Evolutionary conservation across 352 stramenopile species (phyloP), one percentile per base, ranked within the genome.

Genomic region (Pythium vanterpoolii): DNA sequence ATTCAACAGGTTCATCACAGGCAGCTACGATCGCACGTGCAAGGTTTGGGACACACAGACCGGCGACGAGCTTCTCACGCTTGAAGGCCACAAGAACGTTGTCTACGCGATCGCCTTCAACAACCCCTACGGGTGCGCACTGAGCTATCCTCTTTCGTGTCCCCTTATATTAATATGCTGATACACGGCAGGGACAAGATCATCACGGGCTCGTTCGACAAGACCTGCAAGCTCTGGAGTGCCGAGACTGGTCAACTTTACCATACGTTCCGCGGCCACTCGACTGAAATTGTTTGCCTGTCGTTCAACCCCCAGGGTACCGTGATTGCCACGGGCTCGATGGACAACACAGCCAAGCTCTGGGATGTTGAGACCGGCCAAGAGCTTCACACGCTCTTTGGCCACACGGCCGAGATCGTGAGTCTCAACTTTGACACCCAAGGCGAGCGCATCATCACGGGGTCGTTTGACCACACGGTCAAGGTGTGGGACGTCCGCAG

Each of bases 41-140:
- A 98, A 98, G 69, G 89, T 98, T 39, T 98, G 94, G 91, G 94
- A 98, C 66, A 98, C 94, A 2, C 79, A 96, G 47, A 97, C 90
- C 5, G 95, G 92, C 27, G 89, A 98, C 53, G 94, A 98, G 72
- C 69, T 98, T 21, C 72, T 97, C 47, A 98, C 90, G 3, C 69
- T 98, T 14, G 93, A 98, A 69, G 93, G 92, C 9, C 95, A 98
- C 72, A 96, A 96, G 66, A 98, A 98, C 69, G 95, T 98, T 1
- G 95, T 98, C 11, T 98, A 98, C 52, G 91, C 92, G 16, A 98
- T 98, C 56, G 93, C 95, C 6, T 98, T 98, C 73, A 98, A 98
- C 64, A 98, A 98, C 60, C 95, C 95, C 18, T 98, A 97, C 64
- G 93, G 95, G 71, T 94, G 56, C n/a, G 62, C 40, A 16, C 5